These are phyloP conservation scores for Carpediemonas membranifera DNA, from an alignment of 78 protist species.

Conservation along the genomic window DNA sequence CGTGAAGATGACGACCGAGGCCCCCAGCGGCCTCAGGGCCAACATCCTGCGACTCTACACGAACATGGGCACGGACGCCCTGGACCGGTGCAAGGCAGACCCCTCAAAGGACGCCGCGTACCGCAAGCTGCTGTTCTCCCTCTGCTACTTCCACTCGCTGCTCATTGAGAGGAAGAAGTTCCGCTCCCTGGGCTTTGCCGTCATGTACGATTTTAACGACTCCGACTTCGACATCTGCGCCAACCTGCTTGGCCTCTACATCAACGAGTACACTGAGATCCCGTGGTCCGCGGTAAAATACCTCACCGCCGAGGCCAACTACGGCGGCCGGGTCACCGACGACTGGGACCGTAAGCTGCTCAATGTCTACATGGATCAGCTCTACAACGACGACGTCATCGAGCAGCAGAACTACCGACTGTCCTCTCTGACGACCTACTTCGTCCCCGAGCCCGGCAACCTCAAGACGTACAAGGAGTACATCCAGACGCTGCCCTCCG, in stretches of 20 bases:
- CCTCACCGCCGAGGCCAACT: constrained; percentile 66
- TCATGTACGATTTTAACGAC: constrained; percentile 61
- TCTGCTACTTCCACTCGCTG: constrained; percentile 63
- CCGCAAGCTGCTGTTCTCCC: constrained; percentile 52
- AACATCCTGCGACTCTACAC: constrained; percentile 7
- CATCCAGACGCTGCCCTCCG: constrained; percentile 40
- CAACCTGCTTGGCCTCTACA: neutral
- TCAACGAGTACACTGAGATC: constrained; percentile 35
- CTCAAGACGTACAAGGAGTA: constrained; percentile 39
- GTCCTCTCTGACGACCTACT: constrained; percentile 24
- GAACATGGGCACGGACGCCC: constrained; percentile 37
- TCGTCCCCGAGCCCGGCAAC: constrained; percentile 54
- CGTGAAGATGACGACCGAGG: constrained; percentile 20
- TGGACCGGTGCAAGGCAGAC: constrained; percentile 47
- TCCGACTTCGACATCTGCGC: constrained; percentile 56
- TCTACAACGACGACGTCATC: constrained; percentile 35
- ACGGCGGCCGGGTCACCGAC: constrained; percentile 82
- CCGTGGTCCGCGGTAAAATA: constrained; percentile 61
- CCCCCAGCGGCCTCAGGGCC: constrained; percentile 8
- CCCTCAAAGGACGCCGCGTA: constrained; percentile 48
- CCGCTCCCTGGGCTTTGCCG: constrained; percentile 43
- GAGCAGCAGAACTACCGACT: constrained; percentile 22
- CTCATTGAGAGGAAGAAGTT: constrained; percentile 68
- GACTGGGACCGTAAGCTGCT: constrained; percentile 63
- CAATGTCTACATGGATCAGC: constrained; percentile 45